Percentiles rank a stretch among this genome's conserved stretches.
Evolutionary conservation across 768 basidiomycete genomes (phyloP).

Genomic region (Suillus weaverae): DNA sequence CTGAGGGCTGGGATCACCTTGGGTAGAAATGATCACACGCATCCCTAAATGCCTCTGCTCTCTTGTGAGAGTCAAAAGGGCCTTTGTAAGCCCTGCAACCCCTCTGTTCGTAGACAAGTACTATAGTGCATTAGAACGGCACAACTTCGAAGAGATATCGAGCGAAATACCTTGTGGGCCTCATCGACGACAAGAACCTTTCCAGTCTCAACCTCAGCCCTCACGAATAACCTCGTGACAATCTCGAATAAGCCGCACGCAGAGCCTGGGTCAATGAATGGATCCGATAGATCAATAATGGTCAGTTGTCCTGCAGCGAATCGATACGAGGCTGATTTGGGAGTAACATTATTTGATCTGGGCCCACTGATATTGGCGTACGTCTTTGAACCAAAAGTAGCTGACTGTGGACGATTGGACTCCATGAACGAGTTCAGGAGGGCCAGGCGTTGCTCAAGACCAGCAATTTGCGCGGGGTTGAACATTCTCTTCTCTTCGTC

Average conservation of each 20-base stretch:
- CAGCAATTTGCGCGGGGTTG: conserved; percentile 49
- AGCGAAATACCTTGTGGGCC: conserved; percentile 53
- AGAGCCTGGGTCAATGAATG: conserved; percentile 57
- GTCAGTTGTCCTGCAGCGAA: conserved; percentile 56
- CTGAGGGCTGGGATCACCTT: conserved; percentile 39
- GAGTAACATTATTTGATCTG: neutral
- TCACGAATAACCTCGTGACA: conserved; percentile 54
- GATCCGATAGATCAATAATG: conserved; percentile 63
- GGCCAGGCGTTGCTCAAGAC: conserved; percentile 55
- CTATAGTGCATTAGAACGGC: neutral
- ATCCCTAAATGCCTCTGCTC: conserved; percentile 65
- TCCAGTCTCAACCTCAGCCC: conserved; percentile 51
- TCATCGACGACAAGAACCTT: conserved; percentile 66
- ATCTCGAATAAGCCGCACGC: conserved; percentile 67
- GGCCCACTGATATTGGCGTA: neutral
- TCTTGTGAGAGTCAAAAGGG: conserved; percentile 52
- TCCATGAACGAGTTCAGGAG: conserved; percentile 54
- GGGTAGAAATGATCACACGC: conserved; percentile 65
- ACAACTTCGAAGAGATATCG: conserved; percentile 5
- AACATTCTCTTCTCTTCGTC: conserved; percentile 43
- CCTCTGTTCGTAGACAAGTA: conserved; percentile 47
- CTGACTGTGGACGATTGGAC: neutral
- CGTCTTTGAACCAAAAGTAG: neutral
- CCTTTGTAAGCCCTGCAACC: conserved; percentile 48
- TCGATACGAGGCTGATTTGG: conserved; percentile 6